Conservation (phyloP, 2,329 filamentous ascomycete species). For the Pyricularia sp. region DNA sequence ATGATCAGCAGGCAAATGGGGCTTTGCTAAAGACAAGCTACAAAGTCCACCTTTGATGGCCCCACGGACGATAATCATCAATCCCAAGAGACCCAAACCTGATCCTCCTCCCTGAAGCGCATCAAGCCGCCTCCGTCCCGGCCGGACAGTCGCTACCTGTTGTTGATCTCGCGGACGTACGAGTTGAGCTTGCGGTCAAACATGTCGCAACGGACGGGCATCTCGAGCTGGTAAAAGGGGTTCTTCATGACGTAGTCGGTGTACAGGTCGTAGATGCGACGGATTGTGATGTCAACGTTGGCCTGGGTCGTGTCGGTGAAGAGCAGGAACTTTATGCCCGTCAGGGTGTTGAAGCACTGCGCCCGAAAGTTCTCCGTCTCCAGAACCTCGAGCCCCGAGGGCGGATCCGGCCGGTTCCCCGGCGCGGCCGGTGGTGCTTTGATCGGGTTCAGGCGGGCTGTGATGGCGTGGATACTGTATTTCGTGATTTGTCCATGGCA, state of each 20-base stretch:
- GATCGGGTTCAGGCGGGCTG: conserved; percentile 47
- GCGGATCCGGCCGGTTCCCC: conserved; percentile 41
- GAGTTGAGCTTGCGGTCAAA: conserved; percentile 79
- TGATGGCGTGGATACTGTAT: conserved; percentile 56
- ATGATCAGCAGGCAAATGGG: not conserved
- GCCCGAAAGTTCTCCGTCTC: conserved; percentile 90
- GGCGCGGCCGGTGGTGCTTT: conserved; percentile 15
- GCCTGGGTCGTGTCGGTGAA: conserved; percentile 84
- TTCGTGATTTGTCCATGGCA: not conserved
- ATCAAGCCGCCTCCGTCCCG: not conserved
- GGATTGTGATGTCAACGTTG: conserved; percentile 73
- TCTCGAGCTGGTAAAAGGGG: conserved; percentile 94
- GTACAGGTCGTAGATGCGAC: conserved; percentile 86
- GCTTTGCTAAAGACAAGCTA: not conserved
- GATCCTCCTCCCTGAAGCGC: not conserved
- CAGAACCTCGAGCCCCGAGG: conserved; percentile 78
- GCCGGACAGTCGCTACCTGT: conserved; percentile 23
- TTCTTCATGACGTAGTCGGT: conserved; percentile 99
- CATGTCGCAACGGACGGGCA: conserved; percentile 89
- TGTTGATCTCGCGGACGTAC: conserved; percentile 64
- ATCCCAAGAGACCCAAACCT: not conserved
- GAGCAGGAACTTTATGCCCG: conserved; percentile 87
- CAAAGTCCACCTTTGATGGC: not conserved
- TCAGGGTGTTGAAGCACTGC: conserved; percentile 91
- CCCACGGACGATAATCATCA: not conserved